Percentiles rank a stretch among this genome's conserved stretches.
Conservation (phyloP, 768 basidiomycete genomes). For the Suillus alpinus region DNA sequence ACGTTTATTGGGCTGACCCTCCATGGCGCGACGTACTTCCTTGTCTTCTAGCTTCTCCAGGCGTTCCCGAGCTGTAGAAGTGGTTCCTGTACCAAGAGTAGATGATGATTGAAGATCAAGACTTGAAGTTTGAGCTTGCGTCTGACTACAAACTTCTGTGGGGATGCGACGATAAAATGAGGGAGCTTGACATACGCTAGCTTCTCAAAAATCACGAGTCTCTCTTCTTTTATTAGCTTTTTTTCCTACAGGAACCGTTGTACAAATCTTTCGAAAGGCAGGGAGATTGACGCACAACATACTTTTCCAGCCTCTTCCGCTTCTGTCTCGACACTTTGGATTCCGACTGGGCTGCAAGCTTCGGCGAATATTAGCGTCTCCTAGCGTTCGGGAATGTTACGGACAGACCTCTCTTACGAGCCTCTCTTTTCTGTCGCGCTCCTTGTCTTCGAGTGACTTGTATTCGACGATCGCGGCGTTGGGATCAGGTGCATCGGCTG, state of each 20-base stretch:
- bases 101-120: conserved; percentile 75
- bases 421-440: conserved; percentile 55
- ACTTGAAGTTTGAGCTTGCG: conserved; percentile 65
- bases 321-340: conserved; percentile 82
- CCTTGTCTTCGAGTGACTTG: conserved; percentile 61
- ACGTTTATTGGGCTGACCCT: conserved; percentile 46
- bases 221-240: conserved; percentile 89
- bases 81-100: conserved; percentile 75
- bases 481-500: conserved; percentile 39
- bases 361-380: neutral
- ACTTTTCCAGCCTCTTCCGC: conserved; percentile 86
- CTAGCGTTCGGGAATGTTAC: neutral
- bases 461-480: conserved; percentile 58
- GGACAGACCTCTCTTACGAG: conserved; percentile 57
- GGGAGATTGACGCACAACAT: conserved; percentile 61
- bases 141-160: conserved; percentile 53
- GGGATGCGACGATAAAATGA: conserved; percentile 11
- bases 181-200: conserved; percentile 57
- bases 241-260: conserved; percentile 57
- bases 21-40: conserved; percentile 50
- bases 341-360: conserved; percentile 47
- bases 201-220: conserved; percentile 72
- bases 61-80: conserved; percentile 56
- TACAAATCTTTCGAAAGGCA: neutral
- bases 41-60: conserved; percentile 60